phyloP scores from a whole-genome alignment of 2,329 filamentous ascomycete genomes.

The Boeremia exigua region DNA sequence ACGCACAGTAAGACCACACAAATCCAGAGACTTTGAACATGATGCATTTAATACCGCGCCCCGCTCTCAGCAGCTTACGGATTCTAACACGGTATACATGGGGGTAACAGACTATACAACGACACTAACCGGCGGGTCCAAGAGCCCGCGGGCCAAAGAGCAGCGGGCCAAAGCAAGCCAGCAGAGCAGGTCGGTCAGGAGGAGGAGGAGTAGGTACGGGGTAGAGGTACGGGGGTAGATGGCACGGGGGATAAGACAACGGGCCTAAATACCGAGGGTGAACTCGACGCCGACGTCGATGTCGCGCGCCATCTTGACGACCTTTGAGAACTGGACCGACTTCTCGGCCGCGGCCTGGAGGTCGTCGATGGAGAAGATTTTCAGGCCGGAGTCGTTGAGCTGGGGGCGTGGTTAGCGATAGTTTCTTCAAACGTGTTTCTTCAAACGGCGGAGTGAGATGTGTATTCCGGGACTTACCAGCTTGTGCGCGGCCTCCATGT shows the following conservation, averaged over 20 bases:
- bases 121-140: too few relatives aligned
- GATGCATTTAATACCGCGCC: slow-evolving; percentile 23
- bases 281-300: slow-evolving; percentile 87
- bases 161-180: not conserved
- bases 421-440: not conserved
- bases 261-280: slow-evolving; percentile 73
- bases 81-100: slow-evolving; percentile 10
- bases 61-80: not conserved
- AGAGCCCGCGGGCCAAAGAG: not conserved
- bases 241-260: slow-evolving; percentile 3
- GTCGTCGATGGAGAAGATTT: slow-evolving; percentile 99
- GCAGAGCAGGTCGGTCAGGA: not conserved
- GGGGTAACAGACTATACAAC: slow-evolving; percentile 24
- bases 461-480: slow-evolving; percentile 60
- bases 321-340: slow-evolving; percentile 97
- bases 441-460: too few relatives aligned
- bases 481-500: slow-evolving; percentile 93
- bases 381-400: slow-evolving; percentile 96
- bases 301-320: slow-evolving; percentile 97
- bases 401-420: slow-evolving; percentile 32
- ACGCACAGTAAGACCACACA: too few relatives aligned
- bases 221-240: not conserved
- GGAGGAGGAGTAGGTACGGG: not conserved
- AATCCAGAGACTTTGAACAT: slow-evolving; percentile 13
- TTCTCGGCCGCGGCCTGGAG: slow-evolving; percentile 97